phyloP scores from a whole-genome alignment of 177 flowering plant genomes.

The Vitis hybrid region DNA sequence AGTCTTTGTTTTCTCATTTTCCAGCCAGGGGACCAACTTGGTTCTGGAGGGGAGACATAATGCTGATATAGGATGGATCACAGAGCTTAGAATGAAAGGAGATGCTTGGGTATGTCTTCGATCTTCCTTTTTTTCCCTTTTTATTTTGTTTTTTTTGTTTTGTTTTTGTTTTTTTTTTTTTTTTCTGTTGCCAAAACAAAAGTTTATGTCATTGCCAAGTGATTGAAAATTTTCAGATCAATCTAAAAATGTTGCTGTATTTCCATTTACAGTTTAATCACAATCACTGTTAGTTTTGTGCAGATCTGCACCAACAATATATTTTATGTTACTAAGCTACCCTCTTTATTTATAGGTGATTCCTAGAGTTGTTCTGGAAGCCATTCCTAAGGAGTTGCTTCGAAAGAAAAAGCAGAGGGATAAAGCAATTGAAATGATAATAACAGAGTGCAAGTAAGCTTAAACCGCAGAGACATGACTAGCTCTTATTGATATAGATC shows the following conservation, averaged over 20 bases:
- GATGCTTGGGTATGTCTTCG: constrained; percentile 52
- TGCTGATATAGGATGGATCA: constrained; percentile 83
- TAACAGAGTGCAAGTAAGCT: constrained; percentile 85
- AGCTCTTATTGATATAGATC: neutral
- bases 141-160: too few relatives aligned
- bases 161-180: too few relatives aligned
- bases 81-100: constrained; percentile 63
- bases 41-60: constrained; percentile 87
- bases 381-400: constrained; percentile 66
- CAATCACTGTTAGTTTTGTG: too few relatives aligned
- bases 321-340: neutral
- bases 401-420: constrained; percentile 64
- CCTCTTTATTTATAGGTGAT: constrained; percentile 49
- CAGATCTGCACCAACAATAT: neutral
- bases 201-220: neutral
- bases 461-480: neutral
- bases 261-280: too few relatives aligned
- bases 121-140: neutral
- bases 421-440: constrained; percentile 70
- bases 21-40: constrained; percentile 65
- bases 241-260: too few relatives aligned
- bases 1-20: constrained; percentile 1
- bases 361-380: constrained; percentile 90
- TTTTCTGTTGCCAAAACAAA: neutral
- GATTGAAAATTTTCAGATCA: neutral